Evolutionary conservation across 2,329 filamentous ascomycete genomes (phyloP).

Genomic region (Colletotrichum salicis): DNA sequence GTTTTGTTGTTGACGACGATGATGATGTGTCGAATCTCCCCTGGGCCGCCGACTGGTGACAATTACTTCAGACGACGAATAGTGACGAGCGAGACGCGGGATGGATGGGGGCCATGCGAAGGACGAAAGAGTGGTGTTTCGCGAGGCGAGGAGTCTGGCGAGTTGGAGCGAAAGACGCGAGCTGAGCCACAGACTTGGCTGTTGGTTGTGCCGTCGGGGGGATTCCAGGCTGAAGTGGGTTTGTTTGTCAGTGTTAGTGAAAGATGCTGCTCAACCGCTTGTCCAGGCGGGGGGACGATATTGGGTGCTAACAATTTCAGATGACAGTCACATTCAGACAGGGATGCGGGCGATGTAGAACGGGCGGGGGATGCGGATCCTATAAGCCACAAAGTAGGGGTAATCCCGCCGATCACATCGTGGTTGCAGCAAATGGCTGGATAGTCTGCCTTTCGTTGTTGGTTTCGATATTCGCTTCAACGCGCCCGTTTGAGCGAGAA

Average conservation of each 20-base stretch:
- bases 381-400: neutral
- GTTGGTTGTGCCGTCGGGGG: conserved; percentile 19
- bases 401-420: neutral
- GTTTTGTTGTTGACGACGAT: too few relatives aligned
- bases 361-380: neutral
- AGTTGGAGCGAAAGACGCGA: conserved; percentile 10
- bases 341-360: neutral
- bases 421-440: neutral
- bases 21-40: neutral
- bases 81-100: neutral
- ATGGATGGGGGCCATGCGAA: neutral
- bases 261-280: neutral
- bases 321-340: neutral
- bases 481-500: neutral
- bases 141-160: conserved; percentile 12
- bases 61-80: neutral
- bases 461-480: neutral
- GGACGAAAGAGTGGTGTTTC: conserved; percentile 5
- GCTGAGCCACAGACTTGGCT: conserved; percentile 3
- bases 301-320: neutral
- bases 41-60: neutral
- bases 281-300: neutral
- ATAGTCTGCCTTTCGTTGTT: neutral
- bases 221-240: neutral
- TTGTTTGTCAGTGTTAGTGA: neutral